Evolutionary conservation across 805 yeast species (phyloP).

Genomic region (Candida manassasensis): DNA sequence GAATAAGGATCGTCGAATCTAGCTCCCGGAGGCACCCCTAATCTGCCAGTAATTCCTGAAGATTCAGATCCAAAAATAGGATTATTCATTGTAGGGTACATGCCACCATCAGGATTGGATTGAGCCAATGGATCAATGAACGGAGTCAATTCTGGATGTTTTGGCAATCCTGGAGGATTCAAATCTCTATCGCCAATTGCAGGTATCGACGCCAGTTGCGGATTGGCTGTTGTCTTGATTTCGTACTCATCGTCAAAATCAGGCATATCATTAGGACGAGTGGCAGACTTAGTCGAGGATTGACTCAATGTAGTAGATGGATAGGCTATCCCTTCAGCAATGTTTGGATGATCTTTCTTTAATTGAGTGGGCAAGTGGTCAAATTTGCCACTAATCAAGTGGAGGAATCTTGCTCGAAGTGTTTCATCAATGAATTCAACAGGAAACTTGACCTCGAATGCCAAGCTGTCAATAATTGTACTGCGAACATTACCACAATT

Average conservation of each 20-base stretch:
- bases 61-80: conserved; percentile 42
- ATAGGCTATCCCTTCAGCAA: no score
- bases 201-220: conserved; percentile 12
- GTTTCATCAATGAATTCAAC: background rate
- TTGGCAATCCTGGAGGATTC: conserved; percentile 40
- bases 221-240: conserved; percentile 11
- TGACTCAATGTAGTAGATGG: background rate
- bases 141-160: conserved; percentile 41
- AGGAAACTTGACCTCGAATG: background rate
- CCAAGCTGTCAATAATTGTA: background rate
- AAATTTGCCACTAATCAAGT: background rate
- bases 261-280: conserved; percentile 40
- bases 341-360: no score
- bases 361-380: background rate
- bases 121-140: conserved; percentile 38
- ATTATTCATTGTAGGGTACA: conserved; percentile 50
- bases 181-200: conserved; percentile 49
- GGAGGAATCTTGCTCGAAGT: background rate
- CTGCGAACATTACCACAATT: background rate
- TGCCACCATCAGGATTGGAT: conserved; percentile 39
- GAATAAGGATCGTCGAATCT: conserved; percentile 49
- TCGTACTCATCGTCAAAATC: conserved; percentile 53
- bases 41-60: conserved; percentile 21
- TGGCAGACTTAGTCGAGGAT: conserved; percentile 4
- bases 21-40: conserved; percentile 44